These are phyloP conservation scores for Stenogyne calaminthoides DNA, from an alignment of 305 asterid species.

Conservation along the genomic window DNA sequence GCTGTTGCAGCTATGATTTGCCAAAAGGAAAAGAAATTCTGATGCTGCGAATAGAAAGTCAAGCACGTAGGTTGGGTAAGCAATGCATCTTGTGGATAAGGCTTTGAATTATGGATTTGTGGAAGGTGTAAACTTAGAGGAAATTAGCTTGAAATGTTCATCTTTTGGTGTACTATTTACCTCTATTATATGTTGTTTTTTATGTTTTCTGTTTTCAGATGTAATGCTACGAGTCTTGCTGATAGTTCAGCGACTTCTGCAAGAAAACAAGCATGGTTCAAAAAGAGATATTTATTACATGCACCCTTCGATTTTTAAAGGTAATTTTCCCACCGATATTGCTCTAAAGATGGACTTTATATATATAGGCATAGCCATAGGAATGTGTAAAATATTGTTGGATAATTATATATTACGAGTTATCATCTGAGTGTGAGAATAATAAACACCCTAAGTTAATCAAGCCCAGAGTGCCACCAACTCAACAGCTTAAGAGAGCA, in stretches of 20 bases:
- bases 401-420: slow-evolving; percentile 7
- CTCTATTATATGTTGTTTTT: slow-evolving; percentile 4
- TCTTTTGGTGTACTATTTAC: slow-evolving; percentile 14
- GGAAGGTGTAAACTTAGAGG: slow-evolving; percentile 17
- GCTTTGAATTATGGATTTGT: slow-evolving; percentile 15
- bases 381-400: neutral
- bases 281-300: slow-evolving; percentile 90
- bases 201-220: slow-evolving; percentile 43
- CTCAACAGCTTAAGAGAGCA: slow-evolving; percentile 4
- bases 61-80: slow-evolving; percentile 76
- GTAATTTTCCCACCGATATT: slow-evolving; percentile 35
- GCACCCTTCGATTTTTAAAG: slow-evolving; percentile 87
- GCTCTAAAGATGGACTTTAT: neutral
- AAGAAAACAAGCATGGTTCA: slow-evolving; percentile 82
- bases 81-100: neutral
- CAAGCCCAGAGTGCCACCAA: slow-evolving; percentile 13
- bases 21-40: slow-evolving; percentile 66
- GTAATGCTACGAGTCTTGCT: slow-evolving; percentile 64
- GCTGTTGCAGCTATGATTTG: slow-evolving; percentile 69
- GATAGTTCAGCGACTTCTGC: slow-evolving; percentile 77
- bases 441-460: neutral
- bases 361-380: neutral
- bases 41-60: slow-evolving; percentile 54
- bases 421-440: slow-evolving; percentile 14
- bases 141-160: slow-evolving; percentile 9